Evolutionary conservation across 192 early-diverging fungal genomes (phyloP).

Genomic region (Coemansia sp.): DNA sequence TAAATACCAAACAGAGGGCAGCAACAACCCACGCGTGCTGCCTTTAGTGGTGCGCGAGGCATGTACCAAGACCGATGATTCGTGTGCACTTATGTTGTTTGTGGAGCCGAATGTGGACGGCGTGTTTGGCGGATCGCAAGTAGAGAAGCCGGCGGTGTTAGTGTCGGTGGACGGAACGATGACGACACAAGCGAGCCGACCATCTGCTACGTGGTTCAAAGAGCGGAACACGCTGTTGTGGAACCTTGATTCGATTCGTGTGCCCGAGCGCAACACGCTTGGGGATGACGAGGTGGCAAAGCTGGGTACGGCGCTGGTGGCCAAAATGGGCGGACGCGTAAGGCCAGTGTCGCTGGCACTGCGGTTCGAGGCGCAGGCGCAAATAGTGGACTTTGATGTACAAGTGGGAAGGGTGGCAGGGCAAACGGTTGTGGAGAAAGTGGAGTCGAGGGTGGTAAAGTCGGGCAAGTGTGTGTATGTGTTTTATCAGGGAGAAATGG

Average conservation of each 20-base stretch:
- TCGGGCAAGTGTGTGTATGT: slow-evolving; percentile 43
- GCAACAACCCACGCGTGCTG: slow-evolving; percentile 5
- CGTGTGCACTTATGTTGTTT: slow-evolving; percentile 27
- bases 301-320: slow-evolving; percentile 14
- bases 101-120: slow-evolving; percentile 30
- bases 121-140: slow-evolving; percentile 23
- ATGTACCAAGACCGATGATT: neutral
- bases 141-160: slow-evolving; percentile 25
- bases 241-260: slow-evolving; percentile 27
- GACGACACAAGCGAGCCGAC: slow-evolving; percentile 34
- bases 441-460: slow-evolving; percentile 14
- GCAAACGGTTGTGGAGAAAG: slow-evolving; percentile 21
- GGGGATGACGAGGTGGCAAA: slow-evolving; percentile 1
- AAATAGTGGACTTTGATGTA: slow-evolving; percentile 18
- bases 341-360: slow-evolving; percentile 23
- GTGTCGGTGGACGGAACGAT: slow-evolving; percentile 34
- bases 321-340: slow-evolving; percentile 26
- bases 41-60: slow-evolving; percentile 15
- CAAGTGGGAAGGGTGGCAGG: slow-evolving; percentile 26
- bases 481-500: neutral
- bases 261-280: slow-evolving; percentile 9
- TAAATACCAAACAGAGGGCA: slow-evolving; percentile 32
- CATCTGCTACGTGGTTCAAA: slow-evolving; percentile 41
- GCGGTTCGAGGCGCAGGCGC: slow-evolving; percentile 23
- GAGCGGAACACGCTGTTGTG: slow-evolving; percentile 46